These are phyloP conservation scores for Rhodofomes roseus DNA, from an alignment of 1,284 basidiomycete species.

Conservation along the genomic window DNA sequence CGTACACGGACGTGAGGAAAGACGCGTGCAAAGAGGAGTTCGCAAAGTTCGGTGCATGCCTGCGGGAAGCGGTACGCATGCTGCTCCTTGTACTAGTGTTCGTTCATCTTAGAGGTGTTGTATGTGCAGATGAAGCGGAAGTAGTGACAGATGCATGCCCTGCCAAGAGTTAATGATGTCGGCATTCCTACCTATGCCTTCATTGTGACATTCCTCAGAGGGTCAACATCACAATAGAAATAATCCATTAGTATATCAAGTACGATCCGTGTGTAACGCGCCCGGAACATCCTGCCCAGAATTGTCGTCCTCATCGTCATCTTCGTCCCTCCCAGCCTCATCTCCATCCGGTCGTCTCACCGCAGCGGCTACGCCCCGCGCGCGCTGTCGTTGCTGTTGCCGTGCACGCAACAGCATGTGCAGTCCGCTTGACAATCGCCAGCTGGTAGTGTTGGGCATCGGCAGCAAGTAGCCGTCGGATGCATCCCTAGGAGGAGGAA, in stretches of 20 bases:
- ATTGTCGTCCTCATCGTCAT: constrained; percentile 24
- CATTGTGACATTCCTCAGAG: no score
- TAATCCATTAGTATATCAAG: constrained; percentile 19
- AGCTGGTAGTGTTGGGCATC: constrained; percentile 57
- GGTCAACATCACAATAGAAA: not conserved
- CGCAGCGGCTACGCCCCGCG: not conserved
- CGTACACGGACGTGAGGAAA: constrained; percentile 73
- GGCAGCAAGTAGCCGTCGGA: constrained; percentile 43
- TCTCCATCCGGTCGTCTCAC: not conserved
- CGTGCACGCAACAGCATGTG: constrained; percentile 49
- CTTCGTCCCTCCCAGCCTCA: constrained; percentile 18
- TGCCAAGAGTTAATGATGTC: no score
- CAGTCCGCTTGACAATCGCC: constrained; percentile 46
- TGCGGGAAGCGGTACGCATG: constrained; percentile 57
- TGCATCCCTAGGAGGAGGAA: constrained; percentile 25
- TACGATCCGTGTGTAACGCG: constrained; percentile 32
- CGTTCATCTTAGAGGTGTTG: constrained; percentile 3
- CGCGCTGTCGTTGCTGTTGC: constrained; percentile 33
- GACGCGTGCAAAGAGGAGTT: constrained; percentile 81
- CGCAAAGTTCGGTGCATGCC: constrained; percentile 67
- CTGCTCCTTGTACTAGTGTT: not conserved
- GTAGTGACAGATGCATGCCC: constrained; percentile 37
- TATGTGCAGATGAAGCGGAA: constrained; percentile 60
- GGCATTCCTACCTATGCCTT: no score
- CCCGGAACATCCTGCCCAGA: constrained; percentile 36